Evolutionary conservation across 2,329 filamentous ascomycete genomes (phyloP).

Genomic region (Aureobasidium sp.): DNA sequence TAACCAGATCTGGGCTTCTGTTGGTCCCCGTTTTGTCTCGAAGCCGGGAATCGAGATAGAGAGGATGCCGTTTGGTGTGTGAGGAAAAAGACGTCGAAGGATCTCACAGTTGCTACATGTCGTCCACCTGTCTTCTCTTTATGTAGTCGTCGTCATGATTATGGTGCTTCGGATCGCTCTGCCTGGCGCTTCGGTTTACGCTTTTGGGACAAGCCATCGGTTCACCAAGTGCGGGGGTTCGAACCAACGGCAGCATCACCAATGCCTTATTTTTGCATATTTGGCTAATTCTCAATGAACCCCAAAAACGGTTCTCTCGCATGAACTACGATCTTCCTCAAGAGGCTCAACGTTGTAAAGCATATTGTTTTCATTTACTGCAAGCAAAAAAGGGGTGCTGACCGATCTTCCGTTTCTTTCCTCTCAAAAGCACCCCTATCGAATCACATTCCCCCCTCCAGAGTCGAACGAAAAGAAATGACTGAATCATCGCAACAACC

Average conservation of each 20-base stretch:
- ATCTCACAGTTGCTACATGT: too few species aligned
- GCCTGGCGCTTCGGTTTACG: not conserved
- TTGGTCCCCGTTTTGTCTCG: too few species aligned
- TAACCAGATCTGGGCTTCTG: too few species aligned
- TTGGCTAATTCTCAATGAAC: not conserved
- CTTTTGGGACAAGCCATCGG: not conserved
- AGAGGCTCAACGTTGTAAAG: not conserved
- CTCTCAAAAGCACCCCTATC: not conserved
- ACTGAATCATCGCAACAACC: not conserved
- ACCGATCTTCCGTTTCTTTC: not conserved
- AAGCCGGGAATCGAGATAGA: too few species aligned
- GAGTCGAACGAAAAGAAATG: not conserved
- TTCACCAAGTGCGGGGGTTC: conserved; percentile 8
- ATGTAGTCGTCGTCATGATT: not conserved
- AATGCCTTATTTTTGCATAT: not conserved
- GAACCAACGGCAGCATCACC: not conserved
- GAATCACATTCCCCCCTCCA: not conserved
- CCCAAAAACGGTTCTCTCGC: not conserved
- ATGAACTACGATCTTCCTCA: not conserved
- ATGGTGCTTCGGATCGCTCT: not conserved
- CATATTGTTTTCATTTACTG: not conserved
- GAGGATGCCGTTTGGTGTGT: too few species aligned
- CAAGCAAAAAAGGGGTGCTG: not conserved
- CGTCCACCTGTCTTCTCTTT: not conserved
- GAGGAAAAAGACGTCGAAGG: not conserved